Evolutionary conservation across 192 early-diverging fungal species (phyloP), one percentile per base, ranked within the genome.

Genomic region (Fimicolochytrium jonesii): DNA sequence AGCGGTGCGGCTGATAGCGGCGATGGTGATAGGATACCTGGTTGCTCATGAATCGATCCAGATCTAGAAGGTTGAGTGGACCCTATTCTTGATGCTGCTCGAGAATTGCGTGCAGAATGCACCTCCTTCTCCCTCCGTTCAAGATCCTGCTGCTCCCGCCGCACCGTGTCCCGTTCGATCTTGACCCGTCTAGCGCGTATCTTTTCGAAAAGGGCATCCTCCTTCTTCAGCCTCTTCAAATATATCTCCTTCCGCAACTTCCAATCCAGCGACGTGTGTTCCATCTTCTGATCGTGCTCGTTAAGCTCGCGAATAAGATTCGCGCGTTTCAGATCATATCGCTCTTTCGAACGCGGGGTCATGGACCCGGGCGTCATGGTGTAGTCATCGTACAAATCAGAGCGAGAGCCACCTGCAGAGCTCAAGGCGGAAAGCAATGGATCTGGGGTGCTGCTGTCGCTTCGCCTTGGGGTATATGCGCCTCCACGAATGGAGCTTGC

Each of bases 141-240:
- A 25, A 56, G 28, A n/a, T 56, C 53, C 34, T 35, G 23, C 36
- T 56, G 31, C 4, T 36, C 53, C 17, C 17, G 1, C 2, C 17
- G 17, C 31, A 18, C n/a, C 25, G 18, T 15, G 3, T 56, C 53
- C 25, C n/a, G n/a, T n/a, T 29, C 53, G 4, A 17, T 1, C 53
- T 11, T 11, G 3, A n/a, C 5, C 26, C 53, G 28, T 15, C 47
- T 25, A 28, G 22, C 17, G 1, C 60, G 46, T 51, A 62, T 62
- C 47, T 15, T 15, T 48, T 62, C 60, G 34, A 62, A 62, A 5
- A 46, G 60, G 20, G 49, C 48, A 39, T 62, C 60, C 34, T 62
- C 60, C 23, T 51, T 49, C 45, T 31, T n/a, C 20, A 51, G 30
- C 22, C 45, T 34, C 1, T 31, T 45, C 34, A 28, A 18, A 62